These are phyloP conservation scores for Vigna mungo DNA, from an alignment of 306 rosid genomes.

Conservation along the genomic window DNA sequence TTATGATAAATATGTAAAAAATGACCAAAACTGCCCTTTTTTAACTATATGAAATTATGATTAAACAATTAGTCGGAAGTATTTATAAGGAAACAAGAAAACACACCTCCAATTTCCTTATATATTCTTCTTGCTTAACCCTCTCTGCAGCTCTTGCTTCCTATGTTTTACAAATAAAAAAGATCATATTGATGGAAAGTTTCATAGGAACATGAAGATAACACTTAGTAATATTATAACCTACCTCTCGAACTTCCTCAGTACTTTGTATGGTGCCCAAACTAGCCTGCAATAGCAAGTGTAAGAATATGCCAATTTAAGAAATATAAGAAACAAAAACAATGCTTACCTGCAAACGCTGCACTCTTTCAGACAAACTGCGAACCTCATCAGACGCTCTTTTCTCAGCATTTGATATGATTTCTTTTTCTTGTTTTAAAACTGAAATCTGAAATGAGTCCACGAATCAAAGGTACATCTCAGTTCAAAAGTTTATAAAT, in stretches of 20 bases:
- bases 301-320: conserved; percentile 46
- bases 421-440: conserved; percentile 81
- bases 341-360: conserved; percentile 77
- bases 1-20: background rate
- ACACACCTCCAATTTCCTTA: conserved; percentile 75
- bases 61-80: background rate
- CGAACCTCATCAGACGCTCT: conserved; percentile 87
- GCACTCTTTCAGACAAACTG: conserved; percentile 80
- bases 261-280: conserved; percentile 86
- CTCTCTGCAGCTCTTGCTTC: conserved; percentile 92
- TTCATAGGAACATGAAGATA: conserved; percentile 9
- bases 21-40: background rate
- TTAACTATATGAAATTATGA: background rate
- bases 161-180: conserved; percentile 51
- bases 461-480: background rate
- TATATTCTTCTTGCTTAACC: conserved; percentile 80
- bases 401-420: conserved; percentile 85
- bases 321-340: background rate
- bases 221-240: conserved; percentile 29
- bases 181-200: conserved; percentile 23
- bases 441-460: conserved; percentile 63
- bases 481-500: background rate
- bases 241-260: conserved; percentile 86
- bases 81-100: conserved; percentile 33
- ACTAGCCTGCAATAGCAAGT: conserved; percentile 66